These are phyloP conservation scores for Prunus kanzakura DNA, from an alignment of 306 rosid genomes.

Conservation along the genomic window DNA sequence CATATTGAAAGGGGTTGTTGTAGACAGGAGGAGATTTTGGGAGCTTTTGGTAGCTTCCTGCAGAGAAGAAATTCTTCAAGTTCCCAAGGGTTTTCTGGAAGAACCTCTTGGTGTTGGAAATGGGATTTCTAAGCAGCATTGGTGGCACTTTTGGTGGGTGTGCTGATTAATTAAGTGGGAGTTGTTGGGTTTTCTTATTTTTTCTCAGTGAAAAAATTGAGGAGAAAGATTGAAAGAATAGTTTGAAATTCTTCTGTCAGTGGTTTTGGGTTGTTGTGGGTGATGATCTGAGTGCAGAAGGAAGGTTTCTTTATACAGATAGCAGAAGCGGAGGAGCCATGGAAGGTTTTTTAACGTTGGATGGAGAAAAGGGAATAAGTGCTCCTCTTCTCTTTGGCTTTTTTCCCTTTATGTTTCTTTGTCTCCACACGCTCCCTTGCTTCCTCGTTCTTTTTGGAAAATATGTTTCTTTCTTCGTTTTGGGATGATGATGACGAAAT, in stretches of 20 bases:
- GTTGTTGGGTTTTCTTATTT: neutral
- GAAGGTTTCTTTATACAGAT: conserved; percentile 49
- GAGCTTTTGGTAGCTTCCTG: conserved; percentile 48
- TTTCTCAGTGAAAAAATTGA: neutral
- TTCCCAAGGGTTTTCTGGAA: conserved; percentile 60
- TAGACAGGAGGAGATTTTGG: conserved; percentile 52
- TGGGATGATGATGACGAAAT: conserved; percentile 6
- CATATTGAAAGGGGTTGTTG: conserved; percentile 5
- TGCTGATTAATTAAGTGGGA: conserved; percentile 1
- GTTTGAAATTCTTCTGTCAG: neutral
- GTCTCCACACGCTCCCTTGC: conserved; percentile 49
- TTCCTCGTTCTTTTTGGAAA: neutral
- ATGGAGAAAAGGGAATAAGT: neutral
- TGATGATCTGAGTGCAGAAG: conserved; percentile 13
- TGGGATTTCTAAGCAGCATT: conserved; percentile 68
- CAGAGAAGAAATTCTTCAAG: conserved; percentile 67
- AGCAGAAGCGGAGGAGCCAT: conserved; percentile 45
- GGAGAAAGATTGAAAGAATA: neutral
- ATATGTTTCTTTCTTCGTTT: conserved; percentile 2
- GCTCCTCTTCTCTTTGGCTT: conserved; percentile 16
- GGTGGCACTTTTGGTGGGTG: conserved; percentile 8
- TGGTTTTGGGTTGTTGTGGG: conserved; percentile 4
- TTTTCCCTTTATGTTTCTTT: conserved; percentile 29
- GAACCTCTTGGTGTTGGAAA: conserved; percentile 74
- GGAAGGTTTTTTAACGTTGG: conserved; percentile 36